These are phyloP conservation scores for Chloromonas sp. DNA, from an alignment of 163 green algal genomes.

Conservation along the genomic window DNA sequence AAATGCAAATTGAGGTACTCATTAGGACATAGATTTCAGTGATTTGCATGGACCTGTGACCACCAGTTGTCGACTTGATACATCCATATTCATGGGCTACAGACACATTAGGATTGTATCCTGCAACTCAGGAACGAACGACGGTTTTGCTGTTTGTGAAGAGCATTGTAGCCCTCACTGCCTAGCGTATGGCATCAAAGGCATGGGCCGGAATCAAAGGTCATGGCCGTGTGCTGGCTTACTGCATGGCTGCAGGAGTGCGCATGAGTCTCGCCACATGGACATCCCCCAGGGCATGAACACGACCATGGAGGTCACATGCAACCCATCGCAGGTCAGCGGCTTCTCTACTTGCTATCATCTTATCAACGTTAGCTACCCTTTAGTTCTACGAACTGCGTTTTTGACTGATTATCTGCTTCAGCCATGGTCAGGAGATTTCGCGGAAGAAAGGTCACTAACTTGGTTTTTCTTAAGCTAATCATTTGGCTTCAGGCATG, in stretches of 20 bases:
- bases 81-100: too few relatives aligned
- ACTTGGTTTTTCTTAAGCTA: not conserved
- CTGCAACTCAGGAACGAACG: not conserved
- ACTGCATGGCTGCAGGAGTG: conserved; percentile 7
- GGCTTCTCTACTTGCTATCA: not conserved
- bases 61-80: too few relatives aligned
- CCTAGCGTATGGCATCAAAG: not conserved
- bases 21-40: too few relatives aligned
- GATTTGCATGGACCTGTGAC: too few relatives aligned
- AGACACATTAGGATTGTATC: not conserved
- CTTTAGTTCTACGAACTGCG: not conserved
- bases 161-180: not conserved
- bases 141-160: too few relatives aligned
- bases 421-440: not conserved
- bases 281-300: conserved; percentile 66
- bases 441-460: not conserved
- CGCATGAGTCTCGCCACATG: conserved; percentile 40
- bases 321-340: conserved; percentile 73
- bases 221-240: not conserved
- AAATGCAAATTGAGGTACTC: too few relatives aligned
- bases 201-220: not conserved
- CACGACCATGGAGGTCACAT: conserved; percentile 53
- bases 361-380: not conserved
- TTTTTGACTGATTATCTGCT: not conserved
- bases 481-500: not conserved